Conservation (phyloP, 805 yeast species). For the Kurtzmaniella cleridarum region DNA sequence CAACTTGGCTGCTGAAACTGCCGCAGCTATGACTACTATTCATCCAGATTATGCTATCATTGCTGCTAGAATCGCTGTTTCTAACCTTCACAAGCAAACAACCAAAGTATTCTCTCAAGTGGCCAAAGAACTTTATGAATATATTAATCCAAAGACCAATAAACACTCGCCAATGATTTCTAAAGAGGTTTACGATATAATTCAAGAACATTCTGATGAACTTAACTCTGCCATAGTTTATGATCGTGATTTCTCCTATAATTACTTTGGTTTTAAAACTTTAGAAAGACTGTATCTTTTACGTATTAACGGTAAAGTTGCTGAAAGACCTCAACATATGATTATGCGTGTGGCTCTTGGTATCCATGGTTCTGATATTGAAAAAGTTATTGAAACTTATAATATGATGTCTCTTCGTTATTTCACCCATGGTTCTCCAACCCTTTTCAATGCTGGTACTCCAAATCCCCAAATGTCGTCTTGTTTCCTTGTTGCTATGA, state of each 20-base stretch:
- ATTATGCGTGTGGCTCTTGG: constrained; percentile 60
- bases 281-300: constrained; percentile 54
- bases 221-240: constrained; percentile 42
- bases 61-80: constrained; percentile 94
- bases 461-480: constrained; percentile 58
- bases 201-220: constrained; percentile 34
- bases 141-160: constrained; percentile 76
- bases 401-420: constrained; percentile 54
- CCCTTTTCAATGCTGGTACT: constrained; percentile 59
- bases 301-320: constrained; percentile 50
- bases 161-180: constrained; percentile 46
- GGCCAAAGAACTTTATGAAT: constrained; percentile 63
- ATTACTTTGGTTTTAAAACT: constrained; percentile 59
- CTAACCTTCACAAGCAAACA: constrained; percentile 92
- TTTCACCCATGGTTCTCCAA: constrained; percentile 60
- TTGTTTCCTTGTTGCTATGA: constrained; percentile 59
- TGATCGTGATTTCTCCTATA: constrained; percentile 49
- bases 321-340: constrained; percentile 59
- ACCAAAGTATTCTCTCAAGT: constrained; percentile 81
- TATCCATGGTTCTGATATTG: constrained; percentile 52
- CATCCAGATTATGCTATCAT: constrained; percentile 96
- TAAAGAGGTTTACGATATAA: constrained; percentile 34
- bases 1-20: constrained; percentile 85
- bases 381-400: constrained; percentile 49
- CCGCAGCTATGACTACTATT: constrained; percentile 94